These are phyloP conservation scores for Lenzites betulinus DNA, from an alignment of 768 basidiomycete genomes.

Conservation along the genomic window DNA sequence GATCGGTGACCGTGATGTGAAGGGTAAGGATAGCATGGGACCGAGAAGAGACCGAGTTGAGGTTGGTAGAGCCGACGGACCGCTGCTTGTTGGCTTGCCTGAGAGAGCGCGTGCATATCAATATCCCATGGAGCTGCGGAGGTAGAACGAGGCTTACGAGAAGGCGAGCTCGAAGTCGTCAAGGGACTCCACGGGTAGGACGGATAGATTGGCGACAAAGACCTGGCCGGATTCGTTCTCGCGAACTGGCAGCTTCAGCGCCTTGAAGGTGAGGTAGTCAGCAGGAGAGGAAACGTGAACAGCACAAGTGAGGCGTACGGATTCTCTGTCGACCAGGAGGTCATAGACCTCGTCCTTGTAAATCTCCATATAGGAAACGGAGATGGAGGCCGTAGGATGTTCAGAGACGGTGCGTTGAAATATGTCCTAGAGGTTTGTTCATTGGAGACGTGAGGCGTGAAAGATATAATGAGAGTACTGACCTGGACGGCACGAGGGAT, in stretches of 20 bases:
- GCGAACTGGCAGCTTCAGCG: conserved; percentile 55
- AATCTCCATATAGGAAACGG: conserved; percentile 85
- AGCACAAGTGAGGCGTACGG: conserved; percentile 41
- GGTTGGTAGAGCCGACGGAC: conserved; percentile 82
- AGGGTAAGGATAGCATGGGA: conserved; percentile 88
- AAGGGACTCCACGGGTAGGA: conserved; percentile 38
- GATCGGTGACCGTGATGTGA: conserved; percentile 59
- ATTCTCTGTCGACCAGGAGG: conserved; percentile 72
- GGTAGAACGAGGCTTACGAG: conserved; percentile 36
- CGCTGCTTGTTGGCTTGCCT: conserved; percentile 76
- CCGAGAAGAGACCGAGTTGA: conserved; percentile 84
- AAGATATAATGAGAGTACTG: conserved; percentile 22
- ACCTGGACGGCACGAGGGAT: conserved; percentile 83
- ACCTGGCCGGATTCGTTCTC: conserved; percentile 55
- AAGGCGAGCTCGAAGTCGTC: conserved; percentile 53
- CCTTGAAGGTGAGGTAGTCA: conserved; percentile 32
- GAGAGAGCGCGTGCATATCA: not conserved
- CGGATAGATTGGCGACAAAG: conserved; percentile 54
- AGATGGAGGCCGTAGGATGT: conserved; percentile 45
- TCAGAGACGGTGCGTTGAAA: conserved; percentile 2
- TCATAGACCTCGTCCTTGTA: conserved; percentile 93
- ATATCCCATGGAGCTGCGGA: not conserved
- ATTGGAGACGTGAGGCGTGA: not conserved
- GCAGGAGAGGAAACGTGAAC: not conserved
- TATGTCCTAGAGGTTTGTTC: conserved; percentile 3